Percentiles rank a stretch among this genome's conserved stretches.
Conservation (phyloP, 768 basidiomycete genomes). For the Termitomyces sp. region DNA sequence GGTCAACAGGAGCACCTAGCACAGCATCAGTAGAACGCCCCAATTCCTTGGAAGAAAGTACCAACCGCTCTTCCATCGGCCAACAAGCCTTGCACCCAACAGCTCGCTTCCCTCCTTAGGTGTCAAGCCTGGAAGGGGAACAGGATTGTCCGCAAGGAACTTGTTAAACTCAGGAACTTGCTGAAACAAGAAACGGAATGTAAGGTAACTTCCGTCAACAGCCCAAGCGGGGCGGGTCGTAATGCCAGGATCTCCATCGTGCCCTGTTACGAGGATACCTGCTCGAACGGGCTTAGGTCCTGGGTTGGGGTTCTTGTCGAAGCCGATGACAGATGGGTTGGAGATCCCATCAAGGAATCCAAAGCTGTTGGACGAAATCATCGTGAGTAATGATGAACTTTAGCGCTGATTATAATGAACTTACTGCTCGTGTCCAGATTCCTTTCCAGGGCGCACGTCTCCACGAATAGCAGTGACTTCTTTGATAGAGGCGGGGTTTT, state of each 20-base stretch:
- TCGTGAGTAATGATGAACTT: background rate
- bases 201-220: constrained; percentile 49
- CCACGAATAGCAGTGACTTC: constrained; percentile 35
- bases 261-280: constrained; percentile 43
- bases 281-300: constrained; percentile 36
- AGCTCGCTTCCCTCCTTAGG: constrained; percentile 40
- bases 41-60: background rate
- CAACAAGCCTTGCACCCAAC: constrained; percentile 50
- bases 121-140: constrained; percentile 31
- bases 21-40: background rate
- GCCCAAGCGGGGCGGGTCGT: constrained; percentile 36
- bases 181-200: constrained; percentile 49
- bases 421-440: constrained; percentile 47
- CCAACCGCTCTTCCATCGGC: constrained; percentile 54
- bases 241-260: constrained; percentile 32
- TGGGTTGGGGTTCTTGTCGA: constrained; percentile 30
- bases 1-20: constrained; percentile 43
- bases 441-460: constrained; percentile 40
- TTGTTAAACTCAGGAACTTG: constrained; percentile 49
- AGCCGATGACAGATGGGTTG: constrained; percentile 43
- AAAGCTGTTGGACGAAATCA: constrained; percentile 29
- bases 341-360: constrained; percentile 53
- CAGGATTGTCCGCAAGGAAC: constrained; percentile 39
- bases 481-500: constrained; percentile 27
- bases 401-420: constrained; percentile 1